phyloP scores from a whole-genome alignment of 2,329 filamentous ascomycete genomes.

The Sporothrix pseudoabietina region DNA sequence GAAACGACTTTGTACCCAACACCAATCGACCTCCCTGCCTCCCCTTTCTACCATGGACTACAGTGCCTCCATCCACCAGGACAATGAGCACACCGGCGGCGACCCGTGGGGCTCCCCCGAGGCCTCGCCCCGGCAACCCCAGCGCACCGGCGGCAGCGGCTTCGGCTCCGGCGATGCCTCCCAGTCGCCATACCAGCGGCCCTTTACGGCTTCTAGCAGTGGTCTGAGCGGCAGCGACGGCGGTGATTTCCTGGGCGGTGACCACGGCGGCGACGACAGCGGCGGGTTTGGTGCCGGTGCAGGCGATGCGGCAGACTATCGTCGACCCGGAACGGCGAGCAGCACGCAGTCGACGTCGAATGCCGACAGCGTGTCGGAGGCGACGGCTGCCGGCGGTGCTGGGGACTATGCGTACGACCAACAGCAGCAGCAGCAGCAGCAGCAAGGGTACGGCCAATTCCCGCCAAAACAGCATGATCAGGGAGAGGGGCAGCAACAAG shows the following conservation, averaged over 20 bases:
- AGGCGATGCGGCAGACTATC: conserved; percentile 44
- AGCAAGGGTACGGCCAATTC: neutral
- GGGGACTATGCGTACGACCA: conserved; percentile 40
- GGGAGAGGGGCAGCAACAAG: conserved; percentile 24
- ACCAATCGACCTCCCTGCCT: neutral
- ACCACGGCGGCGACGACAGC: conserved; percentile 9
- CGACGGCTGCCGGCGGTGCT: conserved; percentile 36
- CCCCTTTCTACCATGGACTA: conserved; percentile 55
- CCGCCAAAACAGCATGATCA: neutral
- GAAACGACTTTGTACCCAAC: too few relatives aligned
- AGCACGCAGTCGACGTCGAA: conserved; percentile 51
- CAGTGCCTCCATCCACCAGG: conserved; percentile 56
- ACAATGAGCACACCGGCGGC: conserved; percentile 55
- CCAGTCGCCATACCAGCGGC: conserved; percentile 46
- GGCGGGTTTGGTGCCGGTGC: conserved; percentile 44
- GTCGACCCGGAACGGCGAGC: conserved; percentile 51
- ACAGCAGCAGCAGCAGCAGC: conserved; percentile 36
- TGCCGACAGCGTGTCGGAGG: conserved; percentile 44
- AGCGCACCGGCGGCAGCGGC: conserved; percentile 42
- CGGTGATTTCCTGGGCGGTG: conserved; percentile 35
- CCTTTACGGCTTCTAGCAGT: conserved; percentile 47
- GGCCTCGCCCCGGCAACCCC: conserved; percentile 51
- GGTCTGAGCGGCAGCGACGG: conserved; percentile 46
- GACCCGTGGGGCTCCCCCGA: conserved; percentile 61
- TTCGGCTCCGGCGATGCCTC: conserved; percentile 49